Base-by-base conservation (phyloP, 495 filamentous ascomycete species). In the Annulohypoxylon moriforme region DNA sequence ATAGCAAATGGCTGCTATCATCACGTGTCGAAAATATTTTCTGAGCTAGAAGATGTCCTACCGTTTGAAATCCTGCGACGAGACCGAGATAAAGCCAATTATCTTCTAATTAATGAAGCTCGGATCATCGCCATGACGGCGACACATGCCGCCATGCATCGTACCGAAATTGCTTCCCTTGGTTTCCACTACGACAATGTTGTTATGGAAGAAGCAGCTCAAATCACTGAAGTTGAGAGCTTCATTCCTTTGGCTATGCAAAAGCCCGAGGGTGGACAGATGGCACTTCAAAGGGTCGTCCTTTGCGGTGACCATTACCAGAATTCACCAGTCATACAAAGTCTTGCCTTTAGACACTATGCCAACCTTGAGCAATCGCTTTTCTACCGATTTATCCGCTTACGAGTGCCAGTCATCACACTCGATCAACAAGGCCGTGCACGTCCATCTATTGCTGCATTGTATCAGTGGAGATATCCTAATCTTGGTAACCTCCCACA, bases 151-250 rank as follows among this genome's bases (percentile, higher is more conserved):
- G 96, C 96, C n/a, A 99, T 99, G 91, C 90, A 94, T 64, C 86
- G 94, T 53, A 89, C 92, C 67, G 96, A 98, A 74, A 99, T 99
- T 73, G 90, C 93, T 0, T 85, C 88, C 18, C 85, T 98, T 47
- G 96, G 96, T 5, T 98, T 99, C 84, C 92, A 94, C 70, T 99
- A 98, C 72, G 94, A 98, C 80, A 98, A 97, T 71, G 92, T 99
- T 13, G 85, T 99, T 56, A 97, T 99, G 95, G 96, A 99, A 86
- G 96, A 99, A 83, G 94, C 96, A 2, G 96, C 96, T 20, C 96
- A 99, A 73, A 96, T 98, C 76, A 98, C 96, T 9, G 96, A 99
- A 77, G 92, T 98, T 46, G 96, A 98, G 76, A 97, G 93, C 75
- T 98, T 99, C 80, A 94, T 98, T 59, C 96, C 96, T 18, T 81